These are phyloP conservation scores for Chenopodium quinoa DNA, from an alignment of 148 eudicot species.

Conservation along the genomic window DNA sequence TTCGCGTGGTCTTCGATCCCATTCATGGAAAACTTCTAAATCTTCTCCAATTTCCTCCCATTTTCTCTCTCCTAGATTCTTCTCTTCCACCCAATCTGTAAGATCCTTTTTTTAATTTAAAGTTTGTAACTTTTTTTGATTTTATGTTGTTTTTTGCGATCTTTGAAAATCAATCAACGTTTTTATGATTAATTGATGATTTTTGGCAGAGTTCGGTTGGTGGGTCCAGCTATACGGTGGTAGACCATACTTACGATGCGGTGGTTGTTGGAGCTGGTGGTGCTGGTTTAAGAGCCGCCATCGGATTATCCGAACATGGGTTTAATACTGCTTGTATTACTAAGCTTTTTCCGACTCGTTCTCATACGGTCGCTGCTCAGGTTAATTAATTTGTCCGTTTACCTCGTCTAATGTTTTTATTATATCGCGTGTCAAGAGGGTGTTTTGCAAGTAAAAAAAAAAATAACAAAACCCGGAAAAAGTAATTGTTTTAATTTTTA, in stretches of 20 bases:
- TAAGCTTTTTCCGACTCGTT: conserved; percentile 96
- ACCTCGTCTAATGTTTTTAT: not conserved
- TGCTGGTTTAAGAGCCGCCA: conserved; percentile 95
- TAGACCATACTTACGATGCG: conserved; percentile 96
- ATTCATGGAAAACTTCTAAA: conserved; percentile 4
- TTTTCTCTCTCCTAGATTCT: conserved; percentile 44
- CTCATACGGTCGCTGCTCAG: conserved; percentile 99
- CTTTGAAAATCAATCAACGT: not conserved
- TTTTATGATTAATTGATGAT: not conserved
- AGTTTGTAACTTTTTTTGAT: not conserved
- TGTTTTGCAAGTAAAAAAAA: no score
- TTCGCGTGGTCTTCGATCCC: conserved; percentile 55
- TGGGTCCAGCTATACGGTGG: conserved; percentile 63
- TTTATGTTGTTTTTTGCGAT: not conserved
- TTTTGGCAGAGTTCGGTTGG: conserved; percentile 30
- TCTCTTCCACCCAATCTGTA: conserved; percentile 61
- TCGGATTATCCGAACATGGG: conserved; percentile 96
- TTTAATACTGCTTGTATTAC: conserved; percentile 97
- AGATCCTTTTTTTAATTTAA: not conserved
- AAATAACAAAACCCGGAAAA: no score
- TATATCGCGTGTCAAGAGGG: no score
- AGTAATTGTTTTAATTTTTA: no score
- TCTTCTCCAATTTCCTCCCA: conserved; percentile 38
- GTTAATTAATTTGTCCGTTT: conserved; percentile 22
- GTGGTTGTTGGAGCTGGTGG: conserved; percentile 98